Base-by-base conservation (phyloP, 805 yeast genomes). In the Lipomyces chichibuensis region DNA sequence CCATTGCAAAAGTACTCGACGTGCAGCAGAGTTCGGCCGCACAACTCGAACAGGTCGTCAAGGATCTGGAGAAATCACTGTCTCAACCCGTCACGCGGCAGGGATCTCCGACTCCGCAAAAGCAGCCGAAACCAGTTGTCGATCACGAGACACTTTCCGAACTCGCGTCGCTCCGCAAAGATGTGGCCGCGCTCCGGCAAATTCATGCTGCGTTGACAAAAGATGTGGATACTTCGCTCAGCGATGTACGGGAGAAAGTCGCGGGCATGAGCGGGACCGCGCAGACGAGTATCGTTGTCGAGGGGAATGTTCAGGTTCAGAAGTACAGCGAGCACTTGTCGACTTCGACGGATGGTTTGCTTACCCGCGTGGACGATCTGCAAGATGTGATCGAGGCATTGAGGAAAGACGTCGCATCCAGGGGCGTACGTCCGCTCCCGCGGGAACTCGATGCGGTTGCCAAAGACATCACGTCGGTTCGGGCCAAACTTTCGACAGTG, bases 341-440 rank as follows among this genome's bases (percentile, higher is more conserved):
- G 7, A 86, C 84, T 57, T 93, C 90, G 17, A 88, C 96, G 7
- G 97, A 92, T 75, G 74, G 76, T 0, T 78, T 95, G 9, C 82
- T 95, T 43, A 87, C 94, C 0, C 85, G 84, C 69, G 94, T 94
- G 4, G 99, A 95, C 76, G 97, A 92, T 71, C 80, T 95, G 23
- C 97, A 93, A 75, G 99, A 95, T 77, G 78, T 90, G 9, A 90
- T 95, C 76, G 99, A 95, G 75, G 91, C 91, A 0, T 80, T 94
- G 63, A 82, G 97, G 64, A 88, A 91, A 72, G 98, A 93, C 78
- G 97, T 95, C 14, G 96, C 97, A 0, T 89, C 88, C 67, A 84
- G 98, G 69, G 97, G 97, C 25, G 92, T 92, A 0, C 84, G 92
- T 49, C 92, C 97, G 17, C 80, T 92, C 0, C 86, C 84, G 62